Conservation (phyloP, 768 basidiomycete genomes). For the Kwoniella europaea region DNA sequence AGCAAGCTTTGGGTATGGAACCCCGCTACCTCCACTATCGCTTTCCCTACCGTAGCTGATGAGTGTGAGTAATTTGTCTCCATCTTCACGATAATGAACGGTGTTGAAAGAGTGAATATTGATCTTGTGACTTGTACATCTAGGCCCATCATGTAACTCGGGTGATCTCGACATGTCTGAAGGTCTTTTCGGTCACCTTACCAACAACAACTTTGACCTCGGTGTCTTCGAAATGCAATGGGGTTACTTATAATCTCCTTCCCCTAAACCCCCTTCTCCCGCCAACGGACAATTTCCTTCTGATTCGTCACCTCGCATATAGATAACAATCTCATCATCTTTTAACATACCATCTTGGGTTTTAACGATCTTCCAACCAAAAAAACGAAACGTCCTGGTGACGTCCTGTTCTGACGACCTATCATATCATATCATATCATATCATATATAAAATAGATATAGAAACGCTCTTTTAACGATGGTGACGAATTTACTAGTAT, state of each 20-base stretch:
- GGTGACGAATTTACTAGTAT: slow-evolving; percentile 9
- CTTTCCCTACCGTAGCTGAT: slow-evolving; percentile 25
- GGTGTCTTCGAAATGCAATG: slow-evolving; percentile 26
- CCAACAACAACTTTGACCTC: slow-evolving; percentile 34
- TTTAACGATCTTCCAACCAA: slow-evolving; percentile 9
- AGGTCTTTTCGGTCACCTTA: slow-evolving; percentile 39
- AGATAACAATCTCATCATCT: background rate
- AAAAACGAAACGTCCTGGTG: background rate
- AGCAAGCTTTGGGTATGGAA: slow-evolving; percentile 26
- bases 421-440: background rate
- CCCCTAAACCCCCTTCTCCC: background rate
- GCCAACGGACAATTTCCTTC: background rate
- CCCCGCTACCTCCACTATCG: slow-evolving; percentile 16
- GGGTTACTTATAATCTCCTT: slow-evolving; percentile 20
- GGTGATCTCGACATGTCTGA: slow-evolving; percentile 51
- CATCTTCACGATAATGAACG: background rate
- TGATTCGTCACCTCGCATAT: slow-evolving; percentile 10
- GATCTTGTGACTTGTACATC: background rate
- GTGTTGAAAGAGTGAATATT: background rate
- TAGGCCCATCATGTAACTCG: slow-evolving; percentile 44
- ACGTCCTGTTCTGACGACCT: slow-evolving; percentile 3
- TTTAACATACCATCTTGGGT: slow-evolving; percentile 6
- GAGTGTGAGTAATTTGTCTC: slow-evolving; percentile 15
- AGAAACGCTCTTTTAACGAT: slow-evolving; percentile 19
- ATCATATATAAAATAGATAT: slow-evolving; percentile 1